Evolutionary conservation across 805 yeast species (phyloP).

Genomic region (Hemisphaericaspora nanyangensis): DNA sequence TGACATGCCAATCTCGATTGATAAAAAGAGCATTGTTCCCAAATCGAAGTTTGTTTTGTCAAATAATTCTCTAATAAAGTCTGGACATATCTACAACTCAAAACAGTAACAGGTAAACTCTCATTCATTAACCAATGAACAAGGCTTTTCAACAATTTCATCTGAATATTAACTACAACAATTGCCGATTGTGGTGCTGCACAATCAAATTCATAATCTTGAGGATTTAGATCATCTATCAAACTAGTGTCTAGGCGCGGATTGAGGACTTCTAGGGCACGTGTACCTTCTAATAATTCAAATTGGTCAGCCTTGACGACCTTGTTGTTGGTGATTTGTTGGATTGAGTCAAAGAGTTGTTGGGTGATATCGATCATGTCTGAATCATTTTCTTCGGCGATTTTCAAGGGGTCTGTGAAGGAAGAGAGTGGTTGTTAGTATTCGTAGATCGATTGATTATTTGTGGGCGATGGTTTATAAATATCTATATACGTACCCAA

Average conservation of each 20-base stretch:
- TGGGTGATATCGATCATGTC: slow-evolving; percentile 52
- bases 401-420: slow-evolving; percentile 6
- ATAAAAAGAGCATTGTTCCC: slow-evolving; percentile 10
- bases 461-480: no score
- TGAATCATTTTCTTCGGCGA: slow-evolving; percentile 4
- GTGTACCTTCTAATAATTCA: slow-evolving; percentile 76
- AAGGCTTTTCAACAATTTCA: slow-evolving; percentile 49
- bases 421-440: slow-evolving; percentile 1
- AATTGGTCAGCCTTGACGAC: slow-evolving; percentile 60
- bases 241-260: slow-evolving; percentile 74
- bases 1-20: slow-evolving; percentile 12
- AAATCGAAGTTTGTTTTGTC: background rate
- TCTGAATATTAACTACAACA: slow-evolving; percentile 49
- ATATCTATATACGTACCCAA: no score
- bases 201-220: slow-evolving; percentile 47
- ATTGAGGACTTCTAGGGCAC: slow-evolving; percentile 78
- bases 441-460: background rate
- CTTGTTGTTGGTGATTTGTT: slow-evolving; percentile 43
- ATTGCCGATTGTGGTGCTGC: slow-evolving; percentile 30
- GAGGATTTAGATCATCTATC: slow-evolving; percentile 39
- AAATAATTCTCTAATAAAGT: slow-evolving; percentile 44
- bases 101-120: slow-evolving; percentile 70
- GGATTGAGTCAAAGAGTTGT: slow-evolving; percentile 40
- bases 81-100: slow-evolving; percentile 73
- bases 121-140: slow-evolving; percentile 76